Evolutionary conservation across 225 moss, liverwort and hornwort genomes (phyloP), one percentile per base, ranked within the genome.

Genomic region (Pseudisothecium myosuroides): DNA sequence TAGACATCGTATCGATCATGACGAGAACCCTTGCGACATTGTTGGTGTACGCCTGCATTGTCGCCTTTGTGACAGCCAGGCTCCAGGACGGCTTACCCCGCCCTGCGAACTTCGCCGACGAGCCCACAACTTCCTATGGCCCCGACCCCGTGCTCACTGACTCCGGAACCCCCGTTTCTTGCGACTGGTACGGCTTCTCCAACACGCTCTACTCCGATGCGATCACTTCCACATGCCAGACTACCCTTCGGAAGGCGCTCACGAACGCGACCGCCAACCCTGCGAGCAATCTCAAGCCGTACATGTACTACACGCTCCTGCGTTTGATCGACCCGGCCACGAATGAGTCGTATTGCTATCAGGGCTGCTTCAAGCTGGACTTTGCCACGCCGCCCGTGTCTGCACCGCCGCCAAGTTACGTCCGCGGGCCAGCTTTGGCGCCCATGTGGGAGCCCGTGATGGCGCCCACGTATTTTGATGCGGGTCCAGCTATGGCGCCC

Each of bases 181-280:
- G 92, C 80, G 45, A 58, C 5, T 92, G 92, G 92, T 92, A 66
- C 15, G 92, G 92, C 7, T 92, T 92, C 74, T 88, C 88, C 16
- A 92, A 84, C 80, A 7, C 61, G 22, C 92, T 92, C 31, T 92
- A 45, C 88, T 0, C 74, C 24, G 54, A 59, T 0, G 12, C 8
- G 32, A 10, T 17, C 3, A 83, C 78, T 2, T 7, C 66, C 7
- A 2, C 5, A 5, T 92, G 92, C 66, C 90, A 88, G 86, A 28
- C n/a, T 11, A 61, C 17, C 7, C 74, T 88, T 19, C 90, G 92
- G 31, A 43, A 26, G 17, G 88, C 80, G 84, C 88, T 92, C 80
- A 79, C 83, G 34, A 90, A 90, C 67, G 60, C 26, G 26, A 86
- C 74, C 37, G 66, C 60, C 32, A 92, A 90, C 26, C 88, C 88